Conservation (phyloP, 345 rosid genomes). For the Eucalyptus leucophloia region DNA sequence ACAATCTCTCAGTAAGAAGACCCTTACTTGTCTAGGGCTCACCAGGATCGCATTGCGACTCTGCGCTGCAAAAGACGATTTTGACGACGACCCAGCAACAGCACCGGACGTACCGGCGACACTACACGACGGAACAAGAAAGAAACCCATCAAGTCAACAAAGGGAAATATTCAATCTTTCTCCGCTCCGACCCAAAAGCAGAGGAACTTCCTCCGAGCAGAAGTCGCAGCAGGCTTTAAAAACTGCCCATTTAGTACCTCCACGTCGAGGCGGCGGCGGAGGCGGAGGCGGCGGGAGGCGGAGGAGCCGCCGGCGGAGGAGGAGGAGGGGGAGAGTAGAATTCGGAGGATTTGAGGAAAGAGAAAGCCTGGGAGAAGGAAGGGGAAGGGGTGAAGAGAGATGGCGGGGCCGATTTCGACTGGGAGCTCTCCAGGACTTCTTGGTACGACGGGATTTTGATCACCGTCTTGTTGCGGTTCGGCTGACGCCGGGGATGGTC, state of each 20-base stretch:
- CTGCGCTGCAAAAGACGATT: slow-evolving; percentile 15
- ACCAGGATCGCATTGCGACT: slow-evolving; percentile 81
- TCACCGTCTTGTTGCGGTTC: slow-evolving; percentile 31
- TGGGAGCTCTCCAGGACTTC: slow-evolving; percentile 66
- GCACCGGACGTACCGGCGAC: slow-evolving; percentile 4
- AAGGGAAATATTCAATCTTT: neutral
- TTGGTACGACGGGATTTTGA: slow-evolving; percentile 70
- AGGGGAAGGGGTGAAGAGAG: slow-evolving; percentile 62
- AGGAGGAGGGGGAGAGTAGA: slow-evolving; percentile 60
- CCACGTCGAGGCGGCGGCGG: slow-evolving; percentile 23
- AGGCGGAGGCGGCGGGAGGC: neutral
- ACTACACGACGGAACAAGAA: neutral
- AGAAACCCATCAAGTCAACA: neutral
- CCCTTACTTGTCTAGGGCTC: slow-evolving; percentile 72
- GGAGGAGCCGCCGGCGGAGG: no score
- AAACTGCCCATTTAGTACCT: neutral
- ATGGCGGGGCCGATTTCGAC: slow-evolving; percentile 36
- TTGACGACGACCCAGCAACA: slow-evolving; percentile 33
- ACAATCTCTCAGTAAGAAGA: neutral
- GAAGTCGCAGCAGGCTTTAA: neutral
- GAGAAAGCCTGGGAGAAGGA: slow-evolving; percentile 87
- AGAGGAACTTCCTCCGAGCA: neutral
- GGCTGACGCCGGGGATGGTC: slow-evolving; percentile 1
- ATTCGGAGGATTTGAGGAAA: slow-evolving; percentile 59
- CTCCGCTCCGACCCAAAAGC: neutral